A percentile compares a stretch with the other conserved stretches of the same genome.
Evolutionary conservation across 2,329 filamentous ascomycete genomes (phyloP).

Genomic region (Corniculantispora saksenae): DNA sequence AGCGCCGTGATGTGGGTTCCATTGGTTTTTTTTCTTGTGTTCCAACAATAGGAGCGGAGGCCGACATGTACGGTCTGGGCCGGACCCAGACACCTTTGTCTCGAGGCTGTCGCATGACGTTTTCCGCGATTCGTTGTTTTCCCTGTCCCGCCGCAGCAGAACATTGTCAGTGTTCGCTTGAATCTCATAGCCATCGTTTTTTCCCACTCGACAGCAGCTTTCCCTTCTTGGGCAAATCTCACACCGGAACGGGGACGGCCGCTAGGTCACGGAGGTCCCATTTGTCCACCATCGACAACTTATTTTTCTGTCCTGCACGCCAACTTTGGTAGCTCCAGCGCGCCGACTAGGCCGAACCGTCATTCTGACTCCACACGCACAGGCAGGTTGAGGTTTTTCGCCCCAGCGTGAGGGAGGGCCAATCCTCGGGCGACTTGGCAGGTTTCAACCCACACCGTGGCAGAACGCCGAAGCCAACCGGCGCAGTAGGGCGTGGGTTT

Average conservation of each 20-base stretch:
- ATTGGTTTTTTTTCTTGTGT: slow-evolving; percentile 17
- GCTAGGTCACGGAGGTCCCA: too few species aligned
- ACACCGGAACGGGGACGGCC: too few species aligned
- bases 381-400: neutral
- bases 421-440: slow-evolving; percentile 9
- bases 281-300: too few species aligned
- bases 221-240: too few species aligned
- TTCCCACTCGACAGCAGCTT: neutral
- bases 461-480: slow-evolving; percentile 12
- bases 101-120: neutral
- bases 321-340: too few species aligned
- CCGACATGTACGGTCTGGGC: slow-evolving; percentile 11
- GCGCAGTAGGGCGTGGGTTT: slow-evolving; percentile 13
- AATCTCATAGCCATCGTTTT: slow-evolving; percentile 2
- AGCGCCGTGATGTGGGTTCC: slow-evolving; percentile 31
- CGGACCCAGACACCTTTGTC: slow-evolving; percentile 9
- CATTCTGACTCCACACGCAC: slow-evolving; percentile 9
- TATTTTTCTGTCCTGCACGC: too few species aligned
- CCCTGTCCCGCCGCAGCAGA: too few species aligned
- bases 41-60: slow-evolving; percentile 13
- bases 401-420: neutral
- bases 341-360: neutral
- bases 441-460: slow-evolving; percentile 1
- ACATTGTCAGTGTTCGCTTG: too few species aligned
- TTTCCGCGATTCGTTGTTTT: neutral